These are phyloP conservation scores for Lasiosphaeria miniovina DNA, from an alignment of 495 filamentous ascomycete genomes.

Conservation along the genomic window DNA sequence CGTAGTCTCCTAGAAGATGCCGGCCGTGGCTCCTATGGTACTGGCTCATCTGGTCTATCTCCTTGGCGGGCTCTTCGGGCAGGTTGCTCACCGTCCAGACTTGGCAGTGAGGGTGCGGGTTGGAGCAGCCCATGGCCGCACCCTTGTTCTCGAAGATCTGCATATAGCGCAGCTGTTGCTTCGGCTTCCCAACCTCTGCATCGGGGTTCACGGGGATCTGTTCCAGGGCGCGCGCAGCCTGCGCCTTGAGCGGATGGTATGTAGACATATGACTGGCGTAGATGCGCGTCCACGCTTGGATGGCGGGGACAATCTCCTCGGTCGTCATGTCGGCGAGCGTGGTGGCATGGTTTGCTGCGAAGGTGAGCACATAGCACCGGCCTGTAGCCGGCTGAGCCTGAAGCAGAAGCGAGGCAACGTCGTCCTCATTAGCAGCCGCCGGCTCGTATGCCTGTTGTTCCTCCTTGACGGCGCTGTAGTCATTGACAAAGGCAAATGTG, in stretches of 20 bases:
- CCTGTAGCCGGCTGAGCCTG: conserved; percentile 83
- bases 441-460: conserved; percentile 61
- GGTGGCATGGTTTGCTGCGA: conserved; percentile 83
- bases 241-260: conserved; percentile 58
- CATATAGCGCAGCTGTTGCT: conserved; percentile 89
- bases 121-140: conserved; percentile 96
- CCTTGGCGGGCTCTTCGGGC: conserved; percentile 80
- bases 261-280: conserved; percentile 79
- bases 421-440: conserved; percentile 34
- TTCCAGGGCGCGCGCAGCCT: conserved; percentile 31
- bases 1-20: conserved; percentile 83
- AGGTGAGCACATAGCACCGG: conserved; percentile 96
- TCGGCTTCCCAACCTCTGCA: conserved; percentile 50
- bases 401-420: conserved; percentile 74
- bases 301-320: conserved; percentile 66
- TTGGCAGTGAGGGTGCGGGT: conserved; percentile 96
- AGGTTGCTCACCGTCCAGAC: conserved; percentile 89
- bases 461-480: conserved; percentile 96
- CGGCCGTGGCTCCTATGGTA: conserved; percentile 72
- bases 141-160: conserved; percentile 99
- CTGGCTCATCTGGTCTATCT: conserved; percentile 70
- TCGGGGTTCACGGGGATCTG: conserved; percentile 40
- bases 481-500: conserved; percentile 95
- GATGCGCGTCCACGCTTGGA: conserved; percentile 83
- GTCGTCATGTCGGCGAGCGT: conserved; percentile 84